Percentiles rank a stretch among this genome's conserved stretches.
Conservation (phyloP, 75 land plant genomes). For the Azolla pinnata region DNA sequence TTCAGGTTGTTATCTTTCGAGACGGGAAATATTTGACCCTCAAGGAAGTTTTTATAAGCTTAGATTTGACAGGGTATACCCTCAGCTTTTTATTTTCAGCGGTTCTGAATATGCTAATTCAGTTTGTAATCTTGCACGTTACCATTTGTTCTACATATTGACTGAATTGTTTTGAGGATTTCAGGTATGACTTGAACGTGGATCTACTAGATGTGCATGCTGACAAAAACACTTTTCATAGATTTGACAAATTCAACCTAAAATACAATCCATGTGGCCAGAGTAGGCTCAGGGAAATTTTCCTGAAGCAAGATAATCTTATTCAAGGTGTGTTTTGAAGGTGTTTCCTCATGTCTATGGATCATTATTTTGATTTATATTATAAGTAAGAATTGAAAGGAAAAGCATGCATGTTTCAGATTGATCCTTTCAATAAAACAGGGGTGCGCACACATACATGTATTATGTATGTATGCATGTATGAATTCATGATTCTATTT, state of each 20-base stretch:
- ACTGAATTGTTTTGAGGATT: not conserved
- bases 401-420: too few species aligned
- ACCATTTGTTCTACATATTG: not conserved
- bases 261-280: constrained; percentile 99
- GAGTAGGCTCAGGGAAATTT: constrained; percentile 93
- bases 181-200: constrained; percentile 93
- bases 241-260: constrained; percentile 95
- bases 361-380: too few species aligned
- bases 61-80: constrained; percentile 83
- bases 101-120: not conserved
- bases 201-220: constrained; percentile 99
- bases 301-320: constrained; percentile 93
- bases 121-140: not conserved
- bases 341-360: too few species aligned
- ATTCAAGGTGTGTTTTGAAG: too few species aligned
- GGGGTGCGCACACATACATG: too few species aligned
- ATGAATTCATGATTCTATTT: too few species aligned
- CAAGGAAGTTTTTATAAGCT: constrained; percentile 89
- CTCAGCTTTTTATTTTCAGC: not conserved
- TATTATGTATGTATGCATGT: too few species aligned
- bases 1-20: constrained; percentile 90
- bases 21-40: constrained; percentile 91
- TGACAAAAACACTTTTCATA: constrained; percentile 95
- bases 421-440: too few species aligned
- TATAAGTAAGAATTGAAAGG: too few species aligned